These are phyloP conservation scores for Stephanodiscus minutulus DNA, from an alignment of 108 stramenopile genomes.

Conservation along the genomic window DNA sequence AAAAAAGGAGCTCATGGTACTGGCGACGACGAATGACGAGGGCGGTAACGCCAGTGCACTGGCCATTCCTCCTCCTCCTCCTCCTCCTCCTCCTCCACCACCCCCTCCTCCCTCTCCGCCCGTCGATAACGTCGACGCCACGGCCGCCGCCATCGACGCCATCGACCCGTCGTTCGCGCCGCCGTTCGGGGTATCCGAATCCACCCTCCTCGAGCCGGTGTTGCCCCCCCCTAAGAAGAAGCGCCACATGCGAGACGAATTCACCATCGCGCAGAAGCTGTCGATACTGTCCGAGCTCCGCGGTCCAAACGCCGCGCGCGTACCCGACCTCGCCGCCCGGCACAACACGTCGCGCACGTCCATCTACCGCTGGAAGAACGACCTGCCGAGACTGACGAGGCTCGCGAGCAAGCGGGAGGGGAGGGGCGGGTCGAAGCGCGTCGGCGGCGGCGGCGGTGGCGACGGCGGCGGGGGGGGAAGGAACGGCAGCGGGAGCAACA, in stretches of 20 bases:
- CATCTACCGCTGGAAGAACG: slow-evolving; percentile 34
- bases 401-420: background rate
- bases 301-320: background rate
- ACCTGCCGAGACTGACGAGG: slow-evolving; percentile 8
- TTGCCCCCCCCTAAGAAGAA: background rate
- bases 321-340: slow-evolving; percentile 8
- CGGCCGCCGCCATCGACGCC: background rate
- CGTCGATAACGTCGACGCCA: too few relatives aligned
- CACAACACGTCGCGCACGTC: slow-evolving; percentile 18
- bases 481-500: too few relatives aligned
- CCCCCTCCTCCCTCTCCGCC: too few relatives aligned
- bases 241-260: slow-evolving; percentile 6
- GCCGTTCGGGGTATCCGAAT: background rate
- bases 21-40: too few relatives aligned
- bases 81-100: background rate
- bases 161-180: background rate
- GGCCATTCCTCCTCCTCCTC: background rate
- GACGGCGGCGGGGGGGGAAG: background rate
- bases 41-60: background rate
- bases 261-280: slow-evolving; percentile 20
- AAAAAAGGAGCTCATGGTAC: too few relatives aligned
- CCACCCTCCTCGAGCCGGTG: slow-evolving; percentile 6
- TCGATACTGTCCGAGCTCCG: slow-evolving; percentile 20
- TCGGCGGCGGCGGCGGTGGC: too few relatives aligned
- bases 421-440: slow-evolving; percentile 11